Conservation (phyloP, 306 rosid species). For the Sechiopsis laciniata region DNA sequence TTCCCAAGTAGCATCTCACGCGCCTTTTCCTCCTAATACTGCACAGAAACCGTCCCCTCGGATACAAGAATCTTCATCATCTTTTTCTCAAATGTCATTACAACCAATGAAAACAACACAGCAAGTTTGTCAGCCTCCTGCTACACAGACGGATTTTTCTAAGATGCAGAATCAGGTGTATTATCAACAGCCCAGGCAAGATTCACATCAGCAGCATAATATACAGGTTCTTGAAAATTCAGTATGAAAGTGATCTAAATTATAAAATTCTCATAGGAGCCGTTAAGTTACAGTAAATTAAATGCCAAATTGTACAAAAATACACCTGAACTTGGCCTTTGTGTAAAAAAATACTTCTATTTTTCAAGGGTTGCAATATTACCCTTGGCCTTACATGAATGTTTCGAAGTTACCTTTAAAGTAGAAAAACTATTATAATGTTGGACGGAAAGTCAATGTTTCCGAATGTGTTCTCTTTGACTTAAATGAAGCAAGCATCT, state of each 20-base stretch:
- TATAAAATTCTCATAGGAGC: background rate
- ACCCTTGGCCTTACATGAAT: too few relatives aligned
- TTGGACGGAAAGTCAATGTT: too few relatives aligned
- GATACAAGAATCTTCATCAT: slow-evolving; percentile 38
- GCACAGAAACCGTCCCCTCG: slow-evolving; percentile 46
- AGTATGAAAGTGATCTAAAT: slow-evolving; percentile 24
- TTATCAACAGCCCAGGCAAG: slow-evolving; percentile 36
- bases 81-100: slow-evolving; percentile 40
- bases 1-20: slow-evolving; percentile 51
- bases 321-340: too few relatives aligned
- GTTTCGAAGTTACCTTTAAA: too few relatives aligned
- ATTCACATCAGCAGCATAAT: slow-evolving; percentile 47
- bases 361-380: too few relatives aligned
- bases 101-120: slow-evolving; percentile 39
- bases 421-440: too few relatives aligned
- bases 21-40: slow-evolving; percentile 32
- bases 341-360: too few relatives aligned
- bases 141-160: slow-evolving; percentile 35
- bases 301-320: too few relatives aligned
- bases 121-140: slow-evolving; percentile 31
- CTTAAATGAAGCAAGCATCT: too few relatives aligned
- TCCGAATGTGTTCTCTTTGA: too few relatives aligned
- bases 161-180: slow-evolving; percentile 49
- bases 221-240: slow-evolving; percentile 50
- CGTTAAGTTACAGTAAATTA: background rate